Evolutionary conservation across 306 rosid species (phyloP), one percentile per base, ranked within the genome.

Genomic region (Quercus suber): DNA sequence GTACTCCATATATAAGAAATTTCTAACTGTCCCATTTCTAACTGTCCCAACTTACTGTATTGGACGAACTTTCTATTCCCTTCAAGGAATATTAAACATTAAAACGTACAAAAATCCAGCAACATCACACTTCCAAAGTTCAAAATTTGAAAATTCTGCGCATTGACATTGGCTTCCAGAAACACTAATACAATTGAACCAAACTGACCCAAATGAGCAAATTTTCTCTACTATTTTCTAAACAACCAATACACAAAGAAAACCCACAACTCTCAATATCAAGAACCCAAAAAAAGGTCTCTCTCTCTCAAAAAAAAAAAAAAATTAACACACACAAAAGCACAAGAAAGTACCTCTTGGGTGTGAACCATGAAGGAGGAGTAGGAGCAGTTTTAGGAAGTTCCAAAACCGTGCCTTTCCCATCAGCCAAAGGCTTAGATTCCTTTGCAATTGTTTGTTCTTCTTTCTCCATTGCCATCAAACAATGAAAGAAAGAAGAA

Each of bases 301-400:
- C 53, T 59, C 56, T 67, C 60, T n/a, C 20, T 20, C n/a, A 27
- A 23, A 37, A 73, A 83, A 76, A 43, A 28, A 56, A 55, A 73
- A 76, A 82, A 68, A 6, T 37, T 8, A 41, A 41, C 45, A 41
- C 45, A 5, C 73, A 63, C 52, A 49, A 43, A 78, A 55, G 69
- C 63, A 71, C 15, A 51, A 69, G 11, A 11, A 21, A 18, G 57
- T 73, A 91, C 97, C 94, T 88, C 69, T 87, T 91, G 41, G 98
- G 97, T 56, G 98, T 89, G 85, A 91, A 90, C 93, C 97, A 93
- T 30, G 97, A 91, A 53, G 88, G 77, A 52, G 86, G 77, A 52
- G 86, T n/a, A 12, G 91, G 82, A 74, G 83, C 82, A 74, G 68
- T 64, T 43, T 33, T 79, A 49, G 17, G 53, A 49, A 1, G 17